Base-by-base conservation (phyloP, 352 stramenopile genomes). In the Aphanomyces stellatus region DNA sequence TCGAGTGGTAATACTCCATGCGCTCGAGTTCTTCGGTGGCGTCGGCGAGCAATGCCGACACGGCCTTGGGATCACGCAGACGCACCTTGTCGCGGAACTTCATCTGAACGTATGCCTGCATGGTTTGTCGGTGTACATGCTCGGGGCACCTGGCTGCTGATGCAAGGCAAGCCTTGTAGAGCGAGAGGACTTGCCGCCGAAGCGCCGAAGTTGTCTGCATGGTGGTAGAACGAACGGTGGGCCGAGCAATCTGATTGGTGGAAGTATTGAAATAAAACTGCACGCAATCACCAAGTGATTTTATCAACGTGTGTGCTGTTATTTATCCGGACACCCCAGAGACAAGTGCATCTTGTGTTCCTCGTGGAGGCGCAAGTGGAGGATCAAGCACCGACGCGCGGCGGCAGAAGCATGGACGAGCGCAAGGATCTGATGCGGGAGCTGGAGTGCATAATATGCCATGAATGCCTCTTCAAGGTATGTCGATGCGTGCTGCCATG, bases 1-100 rank as follows among this genome's bases (percentile, higher is more conserved):
- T 74, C 2, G 80, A 87, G 71, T 95, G 86, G 62, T 90, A 95
- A 65, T 93, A 95, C 34, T 93, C 76, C 86, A 95, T 95, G 24
- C 79, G 84, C 35, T 87, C 77, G 24, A 95, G 78, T 63, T 95
- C 84, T 69, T 95, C 86, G 25, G 64, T 71, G 8, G 72, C 82
- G 43, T 95, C 82, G 19, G 71, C 75, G 49, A 95, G 49, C 53
- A 93, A 48, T 24, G 69, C 63, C 33, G 69, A 72, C 42, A 95
- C 79, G 15, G 79, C 78, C 19, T 80, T 76, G 37, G 74, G 71
- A 68, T 95, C 82, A 31, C 76, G 69, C 35, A 77, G 75, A 17
- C 46, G 62, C 55, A 72, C 53, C 61, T 91, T 81, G 43, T 81
- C 74, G 2, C 79, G 79, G 34, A 95, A 93, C 71, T 90, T 91